Percentiles rank a stretch among this genome's conserved stretches.
These are phyloP conservation scores for Puya raimondii DNA, from an alignment of 176 grass and related monocot species.

Conservation along the genomic window DNA sequence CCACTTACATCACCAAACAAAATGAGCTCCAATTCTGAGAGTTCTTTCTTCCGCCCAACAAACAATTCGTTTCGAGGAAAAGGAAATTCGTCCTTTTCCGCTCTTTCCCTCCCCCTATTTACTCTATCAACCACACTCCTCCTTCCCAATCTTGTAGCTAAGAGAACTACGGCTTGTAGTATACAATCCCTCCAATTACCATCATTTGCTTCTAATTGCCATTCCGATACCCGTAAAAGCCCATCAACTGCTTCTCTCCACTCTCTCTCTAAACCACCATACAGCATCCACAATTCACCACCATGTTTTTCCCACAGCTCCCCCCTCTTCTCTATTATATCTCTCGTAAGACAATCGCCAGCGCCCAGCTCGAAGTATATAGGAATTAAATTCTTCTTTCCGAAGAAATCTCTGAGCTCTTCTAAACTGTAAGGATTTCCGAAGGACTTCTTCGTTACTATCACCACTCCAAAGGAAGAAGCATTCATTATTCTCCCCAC, in stretches of 20 bases:
- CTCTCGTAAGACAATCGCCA: slow-evolving; percentile 87
- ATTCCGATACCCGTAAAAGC: slow-evolving; percentile 62
- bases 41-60: slow-evolving; percentile 85
- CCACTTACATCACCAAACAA: slow-evolving; percentile 86
- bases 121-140: slow-evolving; percentile 78
- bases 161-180: slow-evolving; percentile 52
- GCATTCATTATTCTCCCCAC: slow-evolving; percentile 92
- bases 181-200: slow-evolving; percentile 89
- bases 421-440: slow-evolving; percentile 86
- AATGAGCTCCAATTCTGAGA: slow-evolving; percentile 85
- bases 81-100: slow-evolving; percentile 85
- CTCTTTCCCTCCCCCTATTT: slow-evolving; percentile 71
- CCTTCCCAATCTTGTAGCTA: slow-evolving; percentile 77
- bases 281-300: slow-evolving; percentile 94
- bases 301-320: slow-evolving; percentile 95
- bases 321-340: slow-evolving; percentile 93
- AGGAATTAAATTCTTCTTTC: slow-evolving; percentile 69
- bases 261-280: slow-evolving; percentile 81
- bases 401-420: slow-evolving; percentile 75
- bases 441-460: slow-evolving; percentile 91
- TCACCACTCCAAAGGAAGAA: slow-evolving; percentile 78
- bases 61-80: slow-evolving; percentile 71
- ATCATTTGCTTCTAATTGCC: slow-evolving; percentile 67
- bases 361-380: slow-evolving; percentile 83
- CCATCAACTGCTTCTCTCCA: slow-evolving; percentile 89